Percentiles rank a stretch among this genome's conserved stretches.
phyloP scores from a whole-genome alignment of 495 filamentous ascomycete genomes.

The Hyaloscypha variabilis region DNA sequence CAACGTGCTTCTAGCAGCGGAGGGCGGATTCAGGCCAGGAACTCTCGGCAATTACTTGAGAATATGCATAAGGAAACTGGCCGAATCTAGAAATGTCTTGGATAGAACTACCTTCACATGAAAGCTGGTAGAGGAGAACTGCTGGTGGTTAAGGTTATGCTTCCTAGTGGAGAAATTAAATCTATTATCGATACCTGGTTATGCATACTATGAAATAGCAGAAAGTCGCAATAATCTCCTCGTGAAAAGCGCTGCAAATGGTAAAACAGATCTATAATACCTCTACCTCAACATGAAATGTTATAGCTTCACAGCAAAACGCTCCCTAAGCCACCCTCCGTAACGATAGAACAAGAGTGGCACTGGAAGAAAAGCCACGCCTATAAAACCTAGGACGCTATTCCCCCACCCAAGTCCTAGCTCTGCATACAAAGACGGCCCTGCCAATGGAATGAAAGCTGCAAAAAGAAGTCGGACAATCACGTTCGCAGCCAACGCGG shows the following conservation, averaged over 20 bases:
- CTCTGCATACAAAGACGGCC: conserved; percentile 35
- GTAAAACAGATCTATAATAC: conserved; percentile 19
- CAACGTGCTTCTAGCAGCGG: too few species aligned
- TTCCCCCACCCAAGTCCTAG: conserved; percentile 32
- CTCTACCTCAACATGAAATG: conserved; percentile 15
- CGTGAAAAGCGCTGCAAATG: conserved; percentile 11
- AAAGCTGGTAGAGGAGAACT: too few species aligned
- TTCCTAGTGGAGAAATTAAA: too few species aligned
- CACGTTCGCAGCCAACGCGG: conserved; percentile 39
- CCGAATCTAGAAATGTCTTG: too few species aligned
- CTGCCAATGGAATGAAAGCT: conserved; percentile 36
- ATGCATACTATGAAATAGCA: conserved; percentile 10
- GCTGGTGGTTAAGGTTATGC: too few species aligned
- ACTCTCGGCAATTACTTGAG: too few species aligned
- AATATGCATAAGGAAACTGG: too few species aligned
- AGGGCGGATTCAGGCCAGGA: too few species aligned
- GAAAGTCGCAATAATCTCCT: conserved; percentile 15
- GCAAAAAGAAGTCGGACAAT: conserved; percentile 35
- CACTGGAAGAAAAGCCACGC: conserved; percentile 17
- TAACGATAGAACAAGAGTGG: conserved; percentile 17
- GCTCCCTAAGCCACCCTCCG: conserved; percentile 15
- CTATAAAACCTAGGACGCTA: conserved; percentile 21
- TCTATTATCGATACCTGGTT: too few species aligned
- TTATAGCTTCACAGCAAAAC: conserved; percentile 20
- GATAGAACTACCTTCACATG: too few species aligned